Evolutionary conservation across 257 asterid species (phyloP).

Genomic region (Hygrophila difformis): DNA sequence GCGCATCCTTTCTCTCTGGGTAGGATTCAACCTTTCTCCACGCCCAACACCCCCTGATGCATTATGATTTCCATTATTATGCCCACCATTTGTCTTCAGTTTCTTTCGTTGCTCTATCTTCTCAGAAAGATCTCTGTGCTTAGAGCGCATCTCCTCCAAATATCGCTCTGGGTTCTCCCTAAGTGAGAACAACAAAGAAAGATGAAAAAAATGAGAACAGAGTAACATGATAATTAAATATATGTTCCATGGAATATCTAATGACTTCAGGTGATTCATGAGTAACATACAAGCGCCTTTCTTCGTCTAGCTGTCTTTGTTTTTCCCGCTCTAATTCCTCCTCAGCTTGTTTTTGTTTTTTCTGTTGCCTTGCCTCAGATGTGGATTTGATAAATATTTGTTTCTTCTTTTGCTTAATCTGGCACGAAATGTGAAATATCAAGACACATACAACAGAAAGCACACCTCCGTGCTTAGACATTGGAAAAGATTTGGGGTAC

Average conservation of each 20-base stretch:
- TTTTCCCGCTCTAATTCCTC: slow-evolving; percentile 88
- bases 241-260: not conserved
- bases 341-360: slow-evolving; percentile 74
- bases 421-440: slow-evolving; percentile 20
- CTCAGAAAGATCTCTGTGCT: slow-evolving; percentile 68
- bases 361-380: slow-evolving; percentile 79
- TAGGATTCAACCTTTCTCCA: slow-evolving; percentile 84
- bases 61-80: slow-evolving; percentile 64
- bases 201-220: slow-evolving; percentile 8
- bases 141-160: slow-evolving; percentile 81
- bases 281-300: slow-evolving; percentile 69
- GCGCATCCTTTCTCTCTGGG: slow-evolving; percentile 97
- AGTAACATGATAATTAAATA: too few relatives aligned
- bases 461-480: not conserved
- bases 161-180: slow-evolving; percentile 89
- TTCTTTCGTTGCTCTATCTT: slow-evolving; percentile 83
- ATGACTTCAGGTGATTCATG: not conserved
- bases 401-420: slow-evolving; percentile 79
- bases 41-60: slow-evolving; percentile 96
- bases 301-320: slow-evolving; percentile 84
- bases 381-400: slow-evolving; percentile 78
- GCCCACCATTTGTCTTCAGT: slow-evolving; percentile 64
- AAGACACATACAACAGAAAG: slow-evolving; percentile 3
- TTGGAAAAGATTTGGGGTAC: slow-evolving; percentile 5
- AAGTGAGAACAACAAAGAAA: slow-evolving; percentile 10